Conservation (phyloP, 2,329 filamentous ascomycete species). For the Hypoxylon sp. region DNA sequence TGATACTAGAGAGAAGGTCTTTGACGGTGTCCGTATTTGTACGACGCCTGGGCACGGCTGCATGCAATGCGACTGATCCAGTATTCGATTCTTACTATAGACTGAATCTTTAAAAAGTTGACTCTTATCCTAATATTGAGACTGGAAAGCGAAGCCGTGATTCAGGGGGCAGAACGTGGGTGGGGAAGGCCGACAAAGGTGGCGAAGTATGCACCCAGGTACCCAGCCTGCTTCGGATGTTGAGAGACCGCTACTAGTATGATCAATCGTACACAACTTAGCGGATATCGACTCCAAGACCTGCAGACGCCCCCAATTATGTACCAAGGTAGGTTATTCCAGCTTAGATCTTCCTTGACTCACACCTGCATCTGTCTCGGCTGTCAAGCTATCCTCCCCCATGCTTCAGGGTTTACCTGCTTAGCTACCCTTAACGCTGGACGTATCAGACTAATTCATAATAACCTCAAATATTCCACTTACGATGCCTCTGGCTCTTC, state of each 20-base stretch:
- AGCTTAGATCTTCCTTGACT: slow-evolving; percentile 41
- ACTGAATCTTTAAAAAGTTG: background rate
- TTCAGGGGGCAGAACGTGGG: slow-evolving; percentile 1
- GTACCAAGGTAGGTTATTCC: too few relatives aligned
- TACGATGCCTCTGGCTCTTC: slow-evolving; percentile 47
- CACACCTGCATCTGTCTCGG: slow-evolving; percentile 32
- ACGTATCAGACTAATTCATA: background rate
- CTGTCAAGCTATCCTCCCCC: background rate
- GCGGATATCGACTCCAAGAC: too few relatives aligned
- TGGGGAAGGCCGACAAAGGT: slow-evolving; percentile 3
- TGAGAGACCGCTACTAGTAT: slow-evolving; percentile 16
- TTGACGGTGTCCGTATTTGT: background rate
- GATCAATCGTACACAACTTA: background rate
- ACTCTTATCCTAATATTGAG: background rate
- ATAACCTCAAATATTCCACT: slow-evolving; percentile 1
- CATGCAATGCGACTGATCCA: background rate
- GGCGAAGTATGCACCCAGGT: background rate
- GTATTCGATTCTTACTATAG: background rate
- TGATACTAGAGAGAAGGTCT: background rate
- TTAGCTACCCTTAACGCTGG: background rate
- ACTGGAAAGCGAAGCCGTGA: background rate
- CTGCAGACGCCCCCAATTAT: background rate
- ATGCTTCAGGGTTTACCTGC: background rate
- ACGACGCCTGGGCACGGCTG: background rate
- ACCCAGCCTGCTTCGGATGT: slow-evolving; percentile 7